Evolutionary conservation across 495 filamentous ascomycete genomes (phyloP).

Genomic region (Friedmanniomyces endolithicus): DNA sequence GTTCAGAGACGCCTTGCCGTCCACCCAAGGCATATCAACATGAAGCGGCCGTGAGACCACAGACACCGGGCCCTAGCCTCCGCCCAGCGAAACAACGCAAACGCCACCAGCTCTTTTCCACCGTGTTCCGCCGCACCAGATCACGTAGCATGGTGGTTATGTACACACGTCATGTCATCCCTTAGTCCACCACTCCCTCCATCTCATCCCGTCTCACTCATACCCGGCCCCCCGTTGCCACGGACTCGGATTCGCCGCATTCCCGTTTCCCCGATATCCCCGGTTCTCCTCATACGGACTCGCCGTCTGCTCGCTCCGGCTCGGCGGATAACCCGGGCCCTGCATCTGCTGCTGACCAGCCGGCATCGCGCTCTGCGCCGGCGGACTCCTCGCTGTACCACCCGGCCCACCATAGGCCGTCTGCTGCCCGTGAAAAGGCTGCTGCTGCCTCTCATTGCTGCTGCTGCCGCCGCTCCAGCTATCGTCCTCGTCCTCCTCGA

Average conservation of each 20-base stretch:
- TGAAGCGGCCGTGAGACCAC: not conserved
- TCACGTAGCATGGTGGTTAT: not conserved
- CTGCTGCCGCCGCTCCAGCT: constrained; percentile 9
- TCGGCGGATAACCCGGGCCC: not conserved
- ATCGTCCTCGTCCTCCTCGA: constrained; percentile 69
- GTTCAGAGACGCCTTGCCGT: not conserved
- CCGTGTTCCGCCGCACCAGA: not conserved
- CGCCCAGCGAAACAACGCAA: not conserved
- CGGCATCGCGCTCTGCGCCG: not conserved
- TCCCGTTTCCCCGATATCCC: constrained; percentile 9
- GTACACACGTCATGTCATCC: not conserved
- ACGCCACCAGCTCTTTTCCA: not conserved
- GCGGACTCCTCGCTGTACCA: not conserved
- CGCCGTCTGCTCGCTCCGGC: not conserved
- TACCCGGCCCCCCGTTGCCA: constrained; percentile 59
- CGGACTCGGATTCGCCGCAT: constrained; percentile 34
- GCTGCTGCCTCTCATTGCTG: not conserved
- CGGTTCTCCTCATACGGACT: constrained; percentile 2
- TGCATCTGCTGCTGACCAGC: too few relatives aligned
- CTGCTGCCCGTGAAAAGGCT: not conserved
- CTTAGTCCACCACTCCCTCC: too few relatives aligned
- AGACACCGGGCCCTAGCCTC: not conserved
- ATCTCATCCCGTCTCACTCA: constrained; percentile 25
- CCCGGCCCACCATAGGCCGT: constrained; percentile 5
- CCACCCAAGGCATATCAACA: not conserved